Conservation (phyloP, 2,329 filamentous ascomycete genomes). For the Xylariaceae sp. region DNA sequence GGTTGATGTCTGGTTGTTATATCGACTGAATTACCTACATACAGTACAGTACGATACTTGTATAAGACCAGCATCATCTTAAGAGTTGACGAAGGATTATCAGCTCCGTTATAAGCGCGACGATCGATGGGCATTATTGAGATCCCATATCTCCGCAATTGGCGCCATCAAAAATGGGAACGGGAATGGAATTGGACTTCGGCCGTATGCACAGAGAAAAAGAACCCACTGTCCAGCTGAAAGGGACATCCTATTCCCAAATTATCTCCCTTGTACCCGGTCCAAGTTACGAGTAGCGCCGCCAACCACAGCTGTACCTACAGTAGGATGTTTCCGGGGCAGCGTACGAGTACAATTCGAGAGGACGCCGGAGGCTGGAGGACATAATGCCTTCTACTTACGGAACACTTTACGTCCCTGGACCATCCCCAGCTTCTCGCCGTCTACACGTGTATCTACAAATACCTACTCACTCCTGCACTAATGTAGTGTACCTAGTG, state of each 20-base stretch:
- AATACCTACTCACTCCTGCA: not conserved
- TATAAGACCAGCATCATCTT: too few relatives aligned
- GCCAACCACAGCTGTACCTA: not conserved
- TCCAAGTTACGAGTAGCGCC: not conserved
- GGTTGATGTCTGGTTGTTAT: too few relatives aligned
- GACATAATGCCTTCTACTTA: not conserved
- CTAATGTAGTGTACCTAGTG: not conserved
- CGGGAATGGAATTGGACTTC: not conserved
- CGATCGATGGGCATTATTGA: conserved; percentile 7
- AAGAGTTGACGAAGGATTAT: too few relatives aligned
- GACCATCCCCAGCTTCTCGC: not conserved
- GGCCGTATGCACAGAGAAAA: too few relatives aligned
- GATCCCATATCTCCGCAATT: conserved; percentile 17
- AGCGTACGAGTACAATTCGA: not conserved
- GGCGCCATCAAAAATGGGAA: conserved; percentile 8
- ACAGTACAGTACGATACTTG: not conserved
- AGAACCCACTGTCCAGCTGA: not conserved
- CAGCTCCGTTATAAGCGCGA: too few relatives aligned
- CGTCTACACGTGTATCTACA: not conserved
- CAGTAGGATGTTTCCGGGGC: not conserved
- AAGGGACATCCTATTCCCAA: not conserved
- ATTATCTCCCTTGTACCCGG: not conserved
- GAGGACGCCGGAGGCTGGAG: not conserved
- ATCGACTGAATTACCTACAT: not conserved
- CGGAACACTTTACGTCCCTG: too few relatives aligned